These are phyloP conservation scores for Heliosperma pusillum DNA, from an alignment of 148 eudicot species.

Conservation along the genomic window DNA sequence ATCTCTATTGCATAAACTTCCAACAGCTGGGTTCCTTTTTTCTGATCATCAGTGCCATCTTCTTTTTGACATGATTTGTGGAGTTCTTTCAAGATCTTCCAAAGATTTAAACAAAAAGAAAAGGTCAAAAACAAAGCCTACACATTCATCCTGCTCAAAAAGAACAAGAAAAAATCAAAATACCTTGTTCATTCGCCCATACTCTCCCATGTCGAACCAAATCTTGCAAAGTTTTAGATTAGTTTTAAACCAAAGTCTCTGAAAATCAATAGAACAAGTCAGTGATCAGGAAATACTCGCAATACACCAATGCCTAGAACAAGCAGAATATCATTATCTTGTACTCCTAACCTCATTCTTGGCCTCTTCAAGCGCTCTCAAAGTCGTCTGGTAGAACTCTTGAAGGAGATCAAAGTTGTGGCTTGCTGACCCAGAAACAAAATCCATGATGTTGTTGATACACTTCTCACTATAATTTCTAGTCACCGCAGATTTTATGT, in stretches of 20 bases:
- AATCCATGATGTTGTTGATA: conserved; percentile 97
- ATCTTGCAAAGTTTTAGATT: conserved; percentile 97
- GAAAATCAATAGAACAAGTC: conserved; percentile 26
- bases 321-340: background rate
- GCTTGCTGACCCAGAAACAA: conserved; percentile 94
- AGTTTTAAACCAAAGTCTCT: conserved; percentile 99
- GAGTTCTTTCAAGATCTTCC: conserved; percentile 94
- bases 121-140: background rate
- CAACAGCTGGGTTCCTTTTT: conserved; percentile 94
- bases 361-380: conserved; percentile 97
- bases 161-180: background rate
- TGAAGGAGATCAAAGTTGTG: conserved; percentile 87
- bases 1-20: conserved; percentile 98
- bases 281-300: conserved; percentile 5
- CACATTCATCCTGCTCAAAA: background rate
- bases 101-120: conserved; percentile 13
- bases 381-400: conserved; percentile 90
- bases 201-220: conserved; percentile 98
- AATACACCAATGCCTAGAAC: conserved; percentile 1
- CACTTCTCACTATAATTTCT: conserved; percentile 97
- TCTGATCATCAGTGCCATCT: conserved; percentile 97
- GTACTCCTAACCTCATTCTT: conserved; percentile 78
- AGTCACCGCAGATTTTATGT: conserved; percentile 93
- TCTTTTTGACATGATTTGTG: conserved; percentile 93
- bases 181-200: conserved; percentile 98